Evolutionary conservation across 331 rosid species (phyloP).

Genomic region (Rosa hybrid): DNA sequence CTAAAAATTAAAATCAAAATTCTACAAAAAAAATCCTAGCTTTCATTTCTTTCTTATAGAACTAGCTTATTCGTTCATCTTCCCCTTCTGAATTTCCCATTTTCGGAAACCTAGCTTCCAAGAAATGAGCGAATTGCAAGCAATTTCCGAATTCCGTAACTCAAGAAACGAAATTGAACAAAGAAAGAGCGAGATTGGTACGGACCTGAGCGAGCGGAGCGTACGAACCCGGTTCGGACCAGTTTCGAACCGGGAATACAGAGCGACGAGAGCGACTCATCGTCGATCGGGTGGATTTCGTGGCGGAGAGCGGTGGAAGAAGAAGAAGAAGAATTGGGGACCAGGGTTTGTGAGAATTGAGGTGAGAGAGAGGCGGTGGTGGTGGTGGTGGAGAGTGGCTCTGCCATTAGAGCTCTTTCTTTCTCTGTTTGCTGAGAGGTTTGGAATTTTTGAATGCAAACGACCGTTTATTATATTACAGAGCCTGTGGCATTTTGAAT

Average conservation of each 20-base stretch:
- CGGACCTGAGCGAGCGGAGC: background rate
- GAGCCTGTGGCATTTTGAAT: background rate
- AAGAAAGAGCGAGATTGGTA: background rate
- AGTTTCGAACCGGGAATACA: slow-evolving; percentile 18
- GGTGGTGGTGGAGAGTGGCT: background rate
- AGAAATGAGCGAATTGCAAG: background rate
- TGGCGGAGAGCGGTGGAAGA: background rate
- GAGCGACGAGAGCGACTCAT: slow-evolving; percentile 1
- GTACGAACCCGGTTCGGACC: slow-evolving; percentile 9
- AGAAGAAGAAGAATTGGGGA: background rate
- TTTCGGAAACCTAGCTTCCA: background rate
- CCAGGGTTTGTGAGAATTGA: background rate
- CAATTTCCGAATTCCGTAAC: background rate
- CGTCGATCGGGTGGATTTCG: background rate
- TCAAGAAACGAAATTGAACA: background rate
- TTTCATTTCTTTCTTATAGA: background rate
- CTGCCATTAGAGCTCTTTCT: background rate
- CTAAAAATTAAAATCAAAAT: background rate
- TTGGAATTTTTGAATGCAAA: background rate
- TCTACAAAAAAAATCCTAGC: too few relatives aligned
- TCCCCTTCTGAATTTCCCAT: background rate
- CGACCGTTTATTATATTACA: background rate
- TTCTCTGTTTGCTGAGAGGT: background rate
- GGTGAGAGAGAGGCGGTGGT: background rate
- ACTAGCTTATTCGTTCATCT: background rate